Evolutionary conservation across 148 eudicot genomes (phyloP).

Genomic region (Chenopodium formosanum): DNA sequence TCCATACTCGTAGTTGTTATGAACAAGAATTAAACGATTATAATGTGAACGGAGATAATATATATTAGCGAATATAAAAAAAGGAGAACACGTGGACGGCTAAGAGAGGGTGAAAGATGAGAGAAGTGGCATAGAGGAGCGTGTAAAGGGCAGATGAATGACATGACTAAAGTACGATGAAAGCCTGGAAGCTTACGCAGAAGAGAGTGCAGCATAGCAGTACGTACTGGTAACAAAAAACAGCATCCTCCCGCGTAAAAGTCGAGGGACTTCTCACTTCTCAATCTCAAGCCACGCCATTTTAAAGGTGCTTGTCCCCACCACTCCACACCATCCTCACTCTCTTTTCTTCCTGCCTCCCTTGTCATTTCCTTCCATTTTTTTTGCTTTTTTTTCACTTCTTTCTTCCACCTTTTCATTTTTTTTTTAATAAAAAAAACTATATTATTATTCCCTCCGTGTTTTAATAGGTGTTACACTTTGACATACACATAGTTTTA

Average conservation of each 20-base stretch:
- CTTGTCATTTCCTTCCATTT: conserved; percentile 11
- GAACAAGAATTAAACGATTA: too few relatives aligned
- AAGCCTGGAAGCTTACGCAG: conserved; percentile 19
- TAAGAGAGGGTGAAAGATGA: neutral
- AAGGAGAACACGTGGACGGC: conserved; percentile 1
- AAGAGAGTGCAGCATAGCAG: conserved; percentile 4
- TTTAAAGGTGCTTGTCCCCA: neutral
- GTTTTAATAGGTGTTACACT: too few relatives aligned
- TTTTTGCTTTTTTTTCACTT: conserved; percentile 10
- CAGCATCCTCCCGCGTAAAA: conserved; percentile 52
- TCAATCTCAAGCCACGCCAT: neutral
- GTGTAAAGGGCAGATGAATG: conserved; percentile 27
- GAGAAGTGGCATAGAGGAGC: neutral
- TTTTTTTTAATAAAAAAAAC: neutral
- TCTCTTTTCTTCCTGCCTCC: neutral
- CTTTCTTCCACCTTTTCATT: neutral
- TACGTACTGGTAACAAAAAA: too few relatives aligned
- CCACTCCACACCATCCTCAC: neutral
- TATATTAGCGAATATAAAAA: too few relatives aligned
- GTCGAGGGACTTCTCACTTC: conserved; percentile 46
- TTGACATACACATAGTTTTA: too few relatives aligned
- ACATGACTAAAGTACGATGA: conserved; percentile 64
- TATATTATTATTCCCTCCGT: too few relatives aligned
- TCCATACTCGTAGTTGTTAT: too few relatives aligned
- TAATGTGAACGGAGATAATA: too few relatives aligned